phyloP scores from a whole-genome alignment of 1,284 basidiomycete genomes.

The Austroboletus niveus region DNA sequence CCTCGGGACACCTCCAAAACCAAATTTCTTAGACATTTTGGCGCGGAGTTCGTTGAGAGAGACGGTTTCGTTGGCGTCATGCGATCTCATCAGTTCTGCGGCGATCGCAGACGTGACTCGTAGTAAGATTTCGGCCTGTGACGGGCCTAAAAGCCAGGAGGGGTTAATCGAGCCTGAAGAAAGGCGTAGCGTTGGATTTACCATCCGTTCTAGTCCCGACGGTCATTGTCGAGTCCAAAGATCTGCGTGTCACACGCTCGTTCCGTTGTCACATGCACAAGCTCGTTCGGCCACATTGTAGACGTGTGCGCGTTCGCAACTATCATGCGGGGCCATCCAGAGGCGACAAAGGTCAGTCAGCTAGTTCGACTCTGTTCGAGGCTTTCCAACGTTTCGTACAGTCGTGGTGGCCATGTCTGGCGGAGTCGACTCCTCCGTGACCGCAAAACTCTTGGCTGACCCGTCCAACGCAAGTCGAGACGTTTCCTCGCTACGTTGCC shows the following conservation, averaged over 20 bases:
- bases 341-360: slow-evolving; percentile 28
- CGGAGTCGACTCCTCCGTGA: slow-evolving; percentile 92
- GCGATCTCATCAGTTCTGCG: slow-evolving; percentile 87
- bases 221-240: slow-evolving; percentile 28
- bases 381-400: slow-evolving; percentile 28
- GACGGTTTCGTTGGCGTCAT: slow-evolving; percentile 73
- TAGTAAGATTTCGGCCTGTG: slow-evolving; percentile 88
- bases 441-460: slow-evolving; percentile 71
- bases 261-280: slow-evolving; percentile 7
- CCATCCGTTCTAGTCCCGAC: slow-evolving; percentile 44
- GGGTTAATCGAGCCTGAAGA: slow-evolving; percentile 1
- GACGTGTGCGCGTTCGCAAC: slow-evolving; percentile 3
- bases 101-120: slow-evolving; percentile 95
- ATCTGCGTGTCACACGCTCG: slow-evolving; percentile 1
- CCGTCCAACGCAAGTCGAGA: slow-evolving; percentile 41
- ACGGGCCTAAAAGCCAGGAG: slow-evolving; percentile 50
- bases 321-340: slow-evolving; percentile 23
- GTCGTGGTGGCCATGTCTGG: slow-evolving; percentile 94
- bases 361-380: neutral
- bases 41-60: slow-evolving; percentile 89
- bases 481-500: neutral
- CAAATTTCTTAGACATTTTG: slow-evolving; percentile 88
- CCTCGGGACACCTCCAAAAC: slow-evolving; percentile 83
- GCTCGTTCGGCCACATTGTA: slow-evolving; percentile 12
- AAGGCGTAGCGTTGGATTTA: slow-evolving; percentile 2